A percentile compares a stretch with the other conserved stretches of the same genome.
These are phyloP conservation scores for Trichomonas vaginalis DNA, from an alignment of 208 protist species.

Conservation along the genomic window DNA sequence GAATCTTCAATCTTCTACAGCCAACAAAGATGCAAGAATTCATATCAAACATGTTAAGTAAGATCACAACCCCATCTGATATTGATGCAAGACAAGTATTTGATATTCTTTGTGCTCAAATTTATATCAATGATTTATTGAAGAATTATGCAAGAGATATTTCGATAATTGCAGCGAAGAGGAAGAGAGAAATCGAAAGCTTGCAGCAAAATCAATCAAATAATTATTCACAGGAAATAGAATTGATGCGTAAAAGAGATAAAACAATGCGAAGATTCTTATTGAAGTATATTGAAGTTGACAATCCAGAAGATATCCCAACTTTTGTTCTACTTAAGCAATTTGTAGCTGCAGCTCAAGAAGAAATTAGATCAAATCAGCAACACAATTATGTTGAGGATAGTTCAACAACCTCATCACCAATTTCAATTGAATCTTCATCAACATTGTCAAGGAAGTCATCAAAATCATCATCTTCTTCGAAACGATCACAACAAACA, in stretches of 20 bases:
- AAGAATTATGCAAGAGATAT: slow-evolving; percentile 9
- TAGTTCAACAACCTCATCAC: neutral
- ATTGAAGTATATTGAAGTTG: neutral
- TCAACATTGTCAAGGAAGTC: neutral
- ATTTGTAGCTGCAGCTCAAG: neutral
- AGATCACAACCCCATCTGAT: neutral
- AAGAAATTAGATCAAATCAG: neutral
- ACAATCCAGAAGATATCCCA: neutral
- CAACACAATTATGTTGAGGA: neutral
- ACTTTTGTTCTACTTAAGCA: neutral
- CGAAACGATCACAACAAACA: neutral
- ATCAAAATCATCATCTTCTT: neutral
- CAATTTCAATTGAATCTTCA: neutral
- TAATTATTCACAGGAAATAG: neutral
- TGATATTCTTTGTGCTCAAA: neutral
- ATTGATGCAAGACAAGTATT: neutral
- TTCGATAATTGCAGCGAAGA: neutral
- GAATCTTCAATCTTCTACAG: neutral
- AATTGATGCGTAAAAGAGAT: neutral
- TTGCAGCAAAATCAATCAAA: neutral
- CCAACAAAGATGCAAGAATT: neutral
- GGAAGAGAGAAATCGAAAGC: neutral
- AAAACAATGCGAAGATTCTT: neutral
- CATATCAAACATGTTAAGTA: neutral
- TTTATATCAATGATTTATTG: neutral